Conservation (phyloP, 208 protist genomes). For the Acanthamoeba healyi region DNA sequence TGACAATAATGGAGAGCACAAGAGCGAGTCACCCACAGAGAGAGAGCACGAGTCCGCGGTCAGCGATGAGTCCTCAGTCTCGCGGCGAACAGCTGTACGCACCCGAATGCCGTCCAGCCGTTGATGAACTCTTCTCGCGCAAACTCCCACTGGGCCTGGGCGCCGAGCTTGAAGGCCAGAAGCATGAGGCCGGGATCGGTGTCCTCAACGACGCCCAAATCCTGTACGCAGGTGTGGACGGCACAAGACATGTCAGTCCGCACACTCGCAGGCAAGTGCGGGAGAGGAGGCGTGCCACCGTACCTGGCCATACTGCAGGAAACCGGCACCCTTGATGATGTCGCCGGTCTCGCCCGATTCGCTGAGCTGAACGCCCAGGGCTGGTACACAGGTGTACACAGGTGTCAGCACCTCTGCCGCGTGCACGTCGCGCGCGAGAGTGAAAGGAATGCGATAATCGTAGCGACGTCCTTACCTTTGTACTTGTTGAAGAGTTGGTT, state of each 20-base stretch:
- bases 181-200: slow-evolving; percentile 46
- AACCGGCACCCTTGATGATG: slow-evolving; percentile 12
- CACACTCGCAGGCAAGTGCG: not conserved
- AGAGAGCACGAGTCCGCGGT: not conserved
- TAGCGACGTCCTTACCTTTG: slow-evolving; percentile 8
- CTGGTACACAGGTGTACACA: not conserved
- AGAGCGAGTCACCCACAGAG: not conserved
- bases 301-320: slow-evolving; percentile 30
- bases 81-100: not conserved
- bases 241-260: not conserved
- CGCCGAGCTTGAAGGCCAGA: slow-evolving; percentile 45
- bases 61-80: not conserved
- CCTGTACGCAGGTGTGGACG: not conserved
- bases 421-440: not conserved
- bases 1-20: no score
- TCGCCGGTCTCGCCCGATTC: slow-evolving; percentile 56
- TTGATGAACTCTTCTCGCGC: slow-evolving; percentile 28
- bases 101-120: slow-evolving; percentile 51
- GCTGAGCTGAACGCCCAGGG: not conserved
- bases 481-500: slow-evolving; percentile 52
- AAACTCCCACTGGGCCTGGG: slow-evolving; percentile 51
- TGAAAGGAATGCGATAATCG: not conserved
- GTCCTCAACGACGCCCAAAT: slow-evolving; percentile 23
- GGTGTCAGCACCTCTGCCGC: not conserved
- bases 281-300: no score